Conservation (phyloP, 73 alveolate species). For the Paramecium bursaria region DNA sequence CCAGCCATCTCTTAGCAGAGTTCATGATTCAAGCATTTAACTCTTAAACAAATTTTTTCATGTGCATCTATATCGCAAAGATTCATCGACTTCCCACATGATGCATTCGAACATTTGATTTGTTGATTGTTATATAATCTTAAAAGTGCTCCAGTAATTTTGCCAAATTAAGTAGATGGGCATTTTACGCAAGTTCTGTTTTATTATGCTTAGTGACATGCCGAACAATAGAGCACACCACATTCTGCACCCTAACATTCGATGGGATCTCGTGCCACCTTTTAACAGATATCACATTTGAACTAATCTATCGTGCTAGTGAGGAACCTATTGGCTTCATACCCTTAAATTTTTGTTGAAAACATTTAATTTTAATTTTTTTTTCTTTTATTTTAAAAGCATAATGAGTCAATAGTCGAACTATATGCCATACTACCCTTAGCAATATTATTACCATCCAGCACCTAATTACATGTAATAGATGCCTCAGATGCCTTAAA, state of each 20-base stretch:
- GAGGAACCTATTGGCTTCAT: too few relatives aligned
- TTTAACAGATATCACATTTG: not conserved
- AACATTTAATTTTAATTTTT: too few relatives aligned
- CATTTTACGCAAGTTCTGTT: not conserved
- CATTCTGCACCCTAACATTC: not conserved
- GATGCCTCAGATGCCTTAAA: too few relatives aligned
- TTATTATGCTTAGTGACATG: not conserved
- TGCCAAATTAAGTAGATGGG: not conserved
- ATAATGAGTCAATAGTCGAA: too few relatives aligned
- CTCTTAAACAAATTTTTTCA: constrained; percentile 11
- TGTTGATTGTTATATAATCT: constrained; percentile 30
- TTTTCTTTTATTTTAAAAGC: too few relatives aligned
- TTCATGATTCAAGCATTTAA: constrained; percentile 12
- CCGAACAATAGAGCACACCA: not conserved
- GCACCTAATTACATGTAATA: too few relatives aligned
- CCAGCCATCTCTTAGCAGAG: not conserved
- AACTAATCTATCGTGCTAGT: not conserved
- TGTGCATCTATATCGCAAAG: constrained; percentile 22
- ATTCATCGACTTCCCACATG: not conserved
- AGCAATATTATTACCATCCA: too few relatives aligned
- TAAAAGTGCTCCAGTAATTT: constrained; percentile 6
- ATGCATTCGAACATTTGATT: constrained; percentile 2
- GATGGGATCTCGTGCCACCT: not conserved
- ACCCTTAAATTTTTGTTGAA: too few relatives aligned
- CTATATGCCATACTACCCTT: too few relatives aligned